Conservation (phyloP, 192 early-diverging fungal species). For the Gigaspora rosea region DNA sequence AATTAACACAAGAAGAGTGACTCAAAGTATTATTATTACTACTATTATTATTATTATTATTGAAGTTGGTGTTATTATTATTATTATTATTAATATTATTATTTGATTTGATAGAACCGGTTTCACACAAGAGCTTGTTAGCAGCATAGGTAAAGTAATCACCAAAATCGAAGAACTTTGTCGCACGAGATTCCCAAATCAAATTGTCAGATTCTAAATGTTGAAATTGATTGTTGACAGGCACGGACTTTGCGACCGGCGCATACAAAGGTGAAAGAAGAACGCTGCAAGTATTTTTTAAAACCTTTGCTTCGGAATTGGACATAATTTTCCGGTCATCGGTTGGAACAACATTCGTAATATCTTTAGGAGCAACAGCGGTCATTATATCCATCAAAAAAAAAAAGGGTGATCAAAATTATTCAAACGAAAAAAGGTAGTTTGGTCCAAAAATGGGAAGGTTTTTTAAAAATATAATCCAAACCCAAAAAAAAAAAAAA, state of each 20-base stretch:
- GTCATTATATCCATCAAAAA: background rate
- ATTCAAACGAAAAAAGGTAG: too few relatives aligned
- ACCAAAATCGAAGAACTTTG: background rate
- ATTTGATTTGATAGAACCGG: background rate
- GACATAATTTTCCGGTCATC: background rate
- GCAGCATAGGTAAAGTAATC: background rate
- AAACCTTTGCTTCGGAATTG: background rate
- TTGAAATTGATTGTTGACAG: background rate
- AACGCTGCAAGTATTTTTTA: background rate
- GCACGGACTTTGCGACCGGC: background rate
- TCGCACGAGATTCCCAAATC: constrained; percentile 8
- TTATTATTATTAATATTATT: too few relatives aligned
- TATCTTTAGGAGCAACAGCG: background rate
- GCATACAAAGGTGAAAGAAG: background rate
- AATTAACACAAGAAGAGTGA: background rate
- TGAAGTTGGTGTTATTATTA: background rate
- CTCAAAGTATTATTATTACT: too few relatives aligned
- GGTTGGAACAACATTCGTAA: background rate
- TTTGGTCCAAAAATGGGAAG: too few relatives aligned
- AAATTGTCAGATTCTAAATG: background rate
- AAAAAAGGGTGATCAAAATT: too few relatives aligned
- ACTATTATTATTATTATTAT: too few relatives aligned
- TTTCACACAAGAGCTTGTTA: background rate
- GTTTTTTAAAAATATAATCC: too few relatives aligned
- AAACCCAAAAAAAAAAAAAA: too few relatives aligned